phyloP scores from a whole-genome alignment of 257 asterid species.

The Jacaranda copaia region DNA sequence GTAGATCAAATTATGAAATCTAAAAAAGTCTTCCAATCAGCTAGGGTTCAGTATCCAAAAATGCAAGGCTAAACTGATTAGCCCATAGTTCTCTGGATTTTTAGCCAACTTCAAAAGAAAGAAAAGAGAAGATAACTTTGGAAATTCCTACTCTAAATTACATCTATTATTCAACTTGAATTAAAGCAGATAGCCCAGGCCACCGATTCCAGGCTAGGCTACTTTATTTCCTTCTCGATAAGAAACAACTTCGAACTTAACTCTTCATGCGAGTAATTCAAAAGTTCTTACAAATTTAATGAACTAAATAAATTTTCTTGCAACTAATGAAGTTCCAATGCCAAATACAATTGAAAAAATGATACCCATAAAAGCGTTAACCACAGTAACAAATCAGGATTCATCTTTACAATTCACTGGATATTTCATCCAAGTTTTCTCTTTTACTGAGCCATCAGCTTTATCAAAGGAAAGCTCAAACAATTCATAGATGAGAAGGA shows the following conservation, averaged over 20 bases:
- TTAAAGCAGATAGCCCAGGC: background rate
- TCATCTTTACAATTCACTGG: constrained; percentile 4
- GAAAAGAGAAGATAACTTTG: background rate
- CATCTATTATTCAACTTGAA: constrained; percentile 10
- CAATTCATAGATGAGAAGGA: constrained; percentile 7
- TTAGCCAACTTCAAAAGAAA: constrained; percentile 25
- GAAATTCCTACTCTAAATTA: constrained; percentile 10
- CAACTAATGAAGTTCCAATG: constrained; percentile 16
- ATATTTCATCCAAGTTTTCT: background rate
- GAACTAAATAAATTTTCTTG: constrained; percentile 20
- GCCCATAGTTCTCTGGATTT: background rate
- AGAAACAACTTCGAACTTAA: constrained; percentile 16
- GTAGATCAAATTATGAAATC: background rate
- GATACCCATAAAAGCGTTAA: background rate
- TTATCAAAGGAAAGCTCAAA: background rate
- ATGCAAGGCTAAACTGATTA: background rate
- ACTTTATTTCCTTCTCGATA: constrained; percentile 7
- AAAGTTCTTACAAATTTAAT: background rate
- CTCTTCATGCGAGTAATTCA: background rate
- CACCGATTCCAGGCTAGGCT: background rate
- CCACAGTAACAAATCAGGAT: background rate
- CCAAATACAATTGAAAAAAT: constrained; percentile 2
- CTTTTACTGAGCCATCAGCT: background rate
- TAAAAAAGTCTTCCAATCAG: background rate
- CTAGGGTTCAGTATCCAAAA: background rate